These are phyloP conservation scores for Beauveria australis DNA, from an alignment of 2,329 filamentous ascomycete species.

Conservation along the genomic window DNA sequence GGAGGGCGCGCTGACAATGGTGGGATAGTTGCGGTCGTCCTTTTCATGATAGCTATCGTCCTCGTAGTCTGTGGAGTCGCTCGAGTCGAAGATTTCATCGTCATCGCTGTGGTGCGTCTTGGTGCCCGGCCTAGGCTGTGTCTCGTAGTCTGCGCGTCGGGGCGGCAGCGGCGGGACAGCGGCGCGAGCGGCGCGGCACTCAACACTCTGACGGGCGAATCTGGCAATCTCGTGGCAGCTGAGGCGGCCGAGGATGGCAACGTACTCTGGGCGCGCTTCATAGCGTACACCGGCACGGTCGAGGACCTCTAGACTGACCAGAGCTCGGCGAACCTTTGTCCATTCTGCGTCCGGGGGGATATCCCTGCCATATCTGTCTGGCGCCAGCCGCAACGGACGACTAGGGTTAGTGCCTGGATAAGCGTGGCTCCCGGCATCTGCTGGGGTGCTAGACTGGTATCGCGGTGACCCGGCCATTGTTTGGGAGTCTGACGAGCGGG, in stretches of 20 bases:
- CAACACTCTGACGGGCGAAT: constrained; percentile 40
- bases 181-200: constrained; percentile 35
- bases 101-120: constrained; percentile 25
- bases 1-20: constrained; percentile 28
- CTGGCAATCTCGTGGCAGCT: constrained; percentile 42
- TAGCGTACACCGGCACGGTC: constrained; percentile 48
- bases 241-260: constrained; percentile 51
- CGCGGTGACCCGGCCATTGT: constrained; percentile 31
- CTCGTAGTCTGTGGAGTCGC: constrained; percentile 25
- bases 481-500: constrained; percentile 24
- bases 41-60: constrained; percentile 24
- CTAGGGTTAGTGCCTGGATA: neutral
- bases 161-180: neutral
- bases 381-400: constrained; percentile 35
- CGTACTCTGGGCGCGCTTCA: constrained; percentile 51
- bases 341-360: constrained; percentile 50
- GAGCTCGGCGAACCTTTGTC: constrained; percentile 47
- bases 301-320: constrained; percentile 52
- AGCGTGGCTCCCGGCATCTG: constrained; percentile 15
- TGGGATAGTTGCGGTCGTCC: constrained; percentile 25
- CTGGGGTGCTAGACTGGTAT: constrained; percentile 32
- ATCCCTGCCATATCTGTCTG: constrained; percentile 47
- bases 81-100: constrained; percentile 22
- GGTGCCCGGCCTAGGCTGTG: constrained; percentile 19
- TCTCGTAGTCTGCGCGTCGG: constrained; percentile 6